A percentile compares a stretch with the other conserved stretches of the same genome.
phyloP scores from a whole-genome alignment of 352 stramenopile species.

The Pythium sp. region DNA sequence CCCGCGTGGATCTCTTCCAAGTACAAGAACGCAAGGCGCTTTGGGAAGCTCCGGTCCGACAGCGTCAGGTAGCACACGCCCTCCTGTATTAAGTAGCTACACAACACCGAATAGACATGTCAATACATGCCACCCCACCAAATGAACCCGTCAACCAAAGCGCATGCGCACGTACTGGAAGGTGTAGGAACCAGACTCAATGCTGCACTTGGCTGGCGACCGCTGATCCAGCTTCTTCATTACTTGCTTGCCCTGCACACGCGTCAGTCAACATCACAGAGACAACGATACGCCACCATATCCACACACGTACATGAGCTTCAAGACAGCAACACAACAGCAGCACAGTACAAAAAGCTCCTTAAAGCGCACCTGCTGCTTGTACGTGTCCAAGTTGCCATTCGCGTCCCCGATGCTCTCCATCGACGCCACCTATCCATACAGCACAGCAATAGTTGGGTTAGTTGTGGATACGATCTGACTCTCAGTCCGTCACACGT shows the following conservation, averaged over 20 bases:
- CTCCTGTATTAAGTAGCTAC: constrained; percentile 96
- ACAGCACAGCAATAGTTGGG: not conserved
- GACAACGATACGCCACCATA: not conserved
- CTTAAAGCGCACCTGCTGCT: constrained; percentile 59
- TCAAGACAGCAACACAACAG: not conserved
- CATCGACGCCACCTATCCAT: constrained; percentile 89
- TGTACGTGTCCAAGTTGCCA: constrained; percentile 87
- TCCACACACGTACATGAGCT: not conserved
- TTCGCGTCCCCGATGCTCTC: constrained; percentile 83
- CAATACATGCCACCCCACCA: not conserved
- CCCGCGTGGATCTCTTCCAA: constrained; percentile 93
- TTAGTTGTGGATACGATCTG: not conserved
- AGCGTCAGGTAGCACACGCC: constrained; percentile 97
- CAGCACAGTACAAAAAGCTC: not conserved
- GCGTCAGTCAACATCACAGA: not conserved
- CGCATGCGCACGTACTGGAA: constrained; percentile 81
- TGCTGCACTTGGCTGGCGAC: constrained; percentile 92
- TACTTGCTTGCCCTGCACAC: constrained; percentile 89
- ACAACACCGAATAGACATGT: constrained; percentile 10
- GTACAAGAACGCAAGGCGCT: constrained; percentile 97
- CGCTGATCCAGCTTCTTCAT: constrained; percentile 91
- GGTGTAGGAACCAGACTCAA: constrained; percentile 90
- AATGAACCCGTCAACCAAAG: constrained; percentile 2
- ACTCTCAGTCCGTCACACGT: not conserved
- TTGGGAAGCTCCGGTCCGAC: constrained; percentile 95